Percentiles rank a stretch among this genome's conserved stretches.
These are phyloP conservation scores for Pichia nanzhaoensis DNA, from an alignment of 805 yeast genomes.

Conservation along the genomic window DNA sequence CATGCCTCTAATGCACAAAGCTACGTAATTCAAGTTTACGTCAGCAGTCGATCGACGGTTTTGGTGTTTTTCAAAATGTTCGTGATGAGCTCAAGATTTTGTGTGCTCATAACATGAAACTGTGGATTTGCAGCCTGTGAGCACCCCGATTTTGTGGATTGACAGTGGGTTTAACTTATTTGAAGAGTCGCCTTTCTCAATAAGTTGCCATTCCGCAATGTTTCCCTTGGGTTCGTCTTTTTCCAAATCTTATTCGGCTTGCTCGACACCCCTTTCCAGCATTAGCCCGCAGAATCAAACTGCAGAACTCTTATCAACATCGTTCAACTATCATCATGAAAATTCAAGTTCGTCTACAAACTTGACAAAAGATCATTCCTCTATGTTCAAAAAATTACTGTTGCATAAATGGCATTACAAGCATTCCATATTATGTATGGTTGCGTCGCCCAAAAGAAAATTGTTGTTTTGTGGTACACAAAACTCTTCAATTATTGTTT, in stretches of 20 bases:
- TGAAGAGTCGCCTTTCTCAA: no score
- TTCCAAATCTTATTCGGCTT: background rate
- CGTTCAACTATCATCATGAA: conserved; percentile 14
- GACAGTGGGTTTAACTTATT: no score
- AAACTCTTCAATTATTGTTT: conserved; percentile 68
- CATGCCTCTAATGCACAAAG: background rate
- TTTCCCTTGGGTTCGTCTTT: no score
- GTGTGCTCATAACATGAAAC: no score
- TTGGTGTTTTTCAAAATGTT: no score
- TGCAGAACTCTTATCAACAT: conserved; percentile 1
- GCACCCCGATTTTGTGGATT: no score
- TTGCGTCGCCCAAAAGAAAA: conserved; percentile 50
- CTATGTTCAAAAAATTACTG: conserved; percentile 8
- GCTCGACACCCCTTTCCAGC: conserved; percentile 1
- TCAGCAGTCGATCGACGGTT: no score
- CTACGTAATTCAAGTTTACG: no score
- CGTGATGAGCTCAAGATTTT: no score
- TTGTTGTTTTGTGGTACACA: conserved; percentile 86
- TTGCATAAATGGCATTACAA: conserved; percentile 73
- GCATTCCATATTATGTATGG: conserved; percentile 67
- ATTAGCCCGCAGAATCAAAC: background rate
- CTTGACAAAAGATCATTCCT: conserved; percentile 12
- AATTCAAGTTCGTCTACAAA: conserved; percentile 2
- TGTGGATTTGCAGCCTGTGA: no score
- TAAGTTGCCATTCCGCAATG: no score